Percentiles rank a stretch among this genome's conserved stretches.
phyloP scores from a whole-genome alignment of 257 asterid species.

The Lantana camara region DNA sequence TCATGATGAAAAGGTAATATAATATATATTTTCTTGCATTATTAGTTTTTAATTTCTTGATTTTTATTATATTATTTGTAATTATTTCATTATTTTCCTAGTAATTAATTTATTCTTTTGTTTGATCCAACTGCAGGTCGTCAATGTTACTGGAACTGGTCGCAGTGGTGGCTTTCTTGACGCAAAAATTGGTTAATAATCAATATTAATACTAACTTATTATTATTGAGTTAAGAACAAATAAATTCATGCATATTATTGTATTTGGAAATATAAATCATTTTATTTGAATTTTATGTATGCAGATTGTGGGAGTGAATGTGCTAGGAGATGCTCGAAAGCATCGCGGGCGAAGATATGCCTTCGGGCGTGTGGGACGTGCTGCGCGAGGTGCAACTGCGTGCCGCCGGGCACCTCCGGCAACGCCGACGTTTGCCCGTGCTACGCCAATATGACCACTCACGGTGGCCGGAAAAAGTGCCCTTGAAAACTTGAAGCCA shows the following conservation, averaged over 20 bases:
- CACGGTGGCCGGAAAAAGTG: constrained; percentile 60
- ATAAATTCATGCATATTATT: too few species aligned
- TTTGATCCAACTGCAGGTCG: constrained; percentile 16
- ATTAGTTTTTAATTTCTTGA: neutral
- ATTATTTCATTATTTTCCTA: neutral
- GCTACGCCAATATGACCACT: constrained; percentile 62
- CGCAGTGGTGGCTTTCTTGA: constrained; percentile 12
- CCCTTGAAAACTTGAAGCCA: constrained; percentile 33
- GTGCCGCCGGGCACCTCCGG: constrained; percentile 74
- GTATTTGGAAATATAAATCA: too few species aligned
- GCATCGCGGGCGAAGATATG: constrained; percentile 45
- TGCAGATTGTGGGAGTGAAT: constrained; percentile 54
- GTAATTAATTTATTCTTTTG: neutral
- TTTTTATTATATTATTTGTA: neutral
- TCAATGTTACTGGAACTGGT: neutral
- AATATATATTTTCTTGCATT: neutral
- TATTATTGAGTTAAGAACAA: too few species aligned
- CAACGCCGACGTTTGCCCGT: constrained; percentile 52
- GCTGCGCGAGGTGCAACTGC: constrained; percentile 58
- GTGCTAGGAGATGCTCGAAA: constrained; percentile 48
- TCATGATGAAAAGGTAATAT: constrained; percentile 35
- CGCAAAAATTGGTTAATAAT: constrained; percentile 13
- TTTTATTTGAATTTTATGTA: neutral
- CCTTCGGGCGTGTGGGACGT: constrained; percentile 59
- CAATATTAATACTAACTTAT: neutral